phyloP scores from a whole-genome alignment of 1,284 basidiomycete species.

The Volvariella surrecta region DNA sequence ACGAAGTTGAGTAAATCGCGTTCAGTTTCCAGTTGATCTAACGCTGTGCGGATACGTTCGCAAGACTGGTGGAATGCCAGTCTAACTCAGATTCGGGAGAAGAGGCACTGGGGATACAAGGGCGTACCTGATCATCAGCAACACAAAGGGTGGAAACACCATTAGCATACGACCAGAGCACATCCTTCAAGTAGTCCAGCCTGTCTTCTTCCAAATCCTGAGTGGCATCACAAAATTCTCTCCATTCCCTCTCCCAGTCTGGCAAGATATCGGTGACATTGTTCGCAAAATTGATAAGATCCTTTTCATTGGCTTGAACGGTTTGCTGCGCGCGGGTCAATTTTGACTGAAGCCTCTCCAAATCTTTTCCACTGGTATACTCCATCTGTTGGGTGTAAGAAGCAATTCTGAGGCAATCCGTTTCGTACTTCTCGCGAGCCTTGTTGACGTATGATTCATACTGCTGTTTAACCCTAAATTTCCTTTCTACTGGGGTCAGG shows the following conservation, averaged over 20 bases:
- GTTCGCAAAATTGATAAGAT: slow-evolving; percentile 82
- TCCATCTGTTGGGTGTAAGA: slow-evolving; percentile 88
- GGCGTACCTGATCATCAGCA: slow-evolving; percentile 84
- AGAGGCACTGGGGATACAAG: neutral
- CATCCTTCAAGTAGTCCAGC: slow-evolving; percentile 89
- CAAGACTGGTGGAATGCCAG: slow-evolving; percentile 55
- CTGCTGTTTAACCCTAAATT: slow-evolving; percentile 78
- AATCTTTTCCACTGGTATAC: slow-evolving; percentile 84
- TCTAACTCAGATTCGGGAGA: slow-evolving; percentile 5
- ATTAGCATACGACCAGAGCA: slow-evolving; percentile 95
- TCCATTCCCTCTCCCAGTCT: slow-evolving; percentile 95
- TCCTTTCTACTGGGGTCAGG: slow-evolving; percentile 75
- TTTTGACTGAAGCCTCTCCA: slow-evolving; percentile 83
- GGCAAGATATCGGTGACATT: slow-evolving; percentile 70
- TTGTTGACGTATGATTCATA: slow-evolving; percentile 81
- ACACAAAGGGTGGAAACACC: slow-evolving; percentile 93
- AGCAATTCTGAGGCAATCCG: slow-evolving; percentile 88
- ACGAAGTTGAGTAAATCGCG: slow-evolving; percentile 81
- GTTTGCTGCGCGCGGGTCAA: slow-evolving; percentile 85
- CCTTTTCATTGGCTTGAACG: slow-evolving; percentile 83
- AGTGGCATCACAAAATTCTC: slow-evolving; percentile 84
- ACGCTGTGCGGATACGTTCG: slow-evolving; percentile 73
- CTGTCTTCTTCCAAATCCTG: slow-evolving; percentile 97
- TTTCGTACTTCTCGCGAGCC: slow-evolving; percentile 91
- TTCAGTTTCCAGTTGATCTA: slow-evolving; percentile 77